Conservation (phyloP, 2,329 filamentous ascomycete species). For the Alternaria gansuensis region DNA sequence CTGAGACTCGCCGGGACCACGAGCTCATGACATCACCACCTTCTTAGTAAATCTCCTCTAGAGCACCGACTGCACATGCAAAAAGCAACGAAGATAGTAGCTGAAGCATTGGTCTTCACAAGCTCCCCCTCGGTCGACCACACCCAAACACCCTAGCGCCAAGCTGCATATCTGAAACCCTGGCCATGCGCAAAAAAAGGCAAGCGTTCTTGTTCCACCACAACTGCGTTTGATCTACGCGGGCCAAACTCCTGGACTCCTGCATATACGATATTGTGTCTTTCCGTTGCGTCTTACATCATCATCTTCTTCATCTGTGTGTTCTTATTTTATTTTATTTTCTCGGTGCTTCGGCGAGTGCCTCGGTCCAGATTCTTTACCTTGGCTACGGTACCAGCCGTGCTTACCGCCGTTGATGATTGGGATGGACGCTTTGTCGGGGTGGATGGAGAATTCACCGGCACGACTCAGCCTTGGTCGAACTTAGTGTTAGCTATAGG, state of each 20-base stretch:
- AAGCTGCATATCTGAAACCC: conserved; percentile 20
- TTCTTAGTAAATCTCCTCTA: neutral
- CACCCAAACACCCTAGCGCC: conserved; percentile 14
- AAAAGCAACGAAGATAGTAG: neutral
- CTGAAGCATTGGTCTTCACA: neutral
- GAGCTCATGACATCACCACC: conserved; percentile 5
- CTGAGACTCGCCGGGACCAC: neutral
- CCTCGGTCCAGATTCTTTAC: neutral
- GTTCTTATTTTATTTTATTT: neutral
- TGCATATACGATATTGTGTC: conserved; percentile 10
- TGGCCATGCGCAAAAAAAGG: conserved; percentile 7
- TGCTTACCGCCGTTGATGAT: conserved; percentile 1
- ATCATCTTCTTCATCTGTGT: neutral
- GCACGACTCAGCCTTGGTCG: neutral
- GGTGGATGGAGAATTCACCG: neutral
- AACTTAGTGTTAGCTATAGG: neutral
- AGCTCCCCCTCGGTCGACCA: neutral
- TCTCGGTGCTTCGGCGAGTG: neutral
- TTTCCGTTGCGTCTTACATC: conserved; percentile 3
- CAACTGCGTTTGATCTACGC: conserved; percentile 22
- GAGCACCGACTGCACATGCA: neutral
- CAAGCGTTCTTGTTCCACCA: neutral
- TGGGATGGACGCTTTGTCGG: neutral
- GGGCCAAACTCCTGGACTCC: conserved; percentile 10
- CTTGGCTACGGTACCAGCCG: neutral